A percentile compares a stretch with the other conserved stretches of the same genome.
Conservation (phyloP, 768 basidiomycete species). For the Termitomyces eurrhizus region DNA sequence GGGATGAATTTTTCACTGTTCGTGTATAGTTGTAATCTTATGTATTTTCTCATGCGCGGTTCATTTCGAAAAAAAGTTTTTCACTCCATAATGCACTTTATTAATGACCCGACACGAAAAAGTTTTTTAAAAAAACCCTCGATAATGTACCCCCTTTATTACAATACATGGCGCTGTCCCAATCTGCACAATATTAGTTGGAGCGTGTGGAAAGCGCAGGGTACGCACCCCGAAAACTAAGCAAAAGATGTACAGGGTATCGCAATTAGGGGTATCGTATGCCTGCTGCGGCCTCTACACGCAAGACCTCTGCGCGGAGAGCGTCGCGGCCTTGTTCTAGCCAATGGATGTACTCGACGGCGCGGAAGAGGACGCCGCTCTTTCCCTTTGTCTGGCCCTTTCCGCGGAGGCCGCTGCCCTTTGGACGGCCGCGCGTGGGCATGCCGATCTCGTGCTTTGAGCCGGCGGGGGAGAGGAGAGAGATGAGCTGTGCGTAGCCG, state of each 20-base stretch:
- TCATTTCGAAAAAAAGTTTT: too few species aligned
- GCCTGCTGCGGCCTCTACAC: conserved; percentile 65
- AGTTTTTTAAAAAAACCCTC: too few species aligned
- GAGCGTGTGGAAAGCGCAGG: too few species aligned
- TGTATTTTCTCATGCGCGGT: too few species aligned
- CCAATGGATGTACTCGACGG: conserved; percentile 83
- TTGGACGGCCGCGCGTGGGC: conserved; percentile 77
- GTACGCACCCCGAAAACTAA: too few species aligned
- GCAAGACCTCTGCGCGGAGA: conserved; percentile 61
- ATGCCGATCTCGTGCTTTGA: conserved; percentile 60
- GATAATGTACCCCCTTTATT: too few species aligned
- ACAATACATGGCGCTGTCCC: too few species aligned
- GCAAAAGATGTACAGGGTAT: too few species aligned
- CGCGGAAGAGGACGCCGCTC: conserved; percentile 84
- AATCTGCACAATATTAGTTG: too few species aligned
- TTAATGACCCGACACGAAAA: too few species aligned
- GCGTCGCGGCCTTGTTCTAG: conserved; percentile 80
- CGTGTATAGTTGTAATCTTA: too few species aligned
- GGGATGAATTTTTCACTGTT: conserved; percentile 43
- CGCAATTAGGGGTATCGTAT: conserved; percentile 29
- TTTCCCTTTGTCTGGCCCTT: conserved; percentile 80
- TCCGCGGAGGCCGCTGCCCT: conserved; percentile 66
- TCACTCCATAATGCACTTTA: too few species aligned
- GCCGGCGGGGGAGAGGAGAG: conserved; percentile 77
- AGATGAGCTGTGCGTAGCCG: conserved; percentile 83